These are phyloP conservation scores for Meripilus lineatus DNA, from an alignment of 1,284 basidiomycete genomes.

Conservation along the genomic window DNA sequence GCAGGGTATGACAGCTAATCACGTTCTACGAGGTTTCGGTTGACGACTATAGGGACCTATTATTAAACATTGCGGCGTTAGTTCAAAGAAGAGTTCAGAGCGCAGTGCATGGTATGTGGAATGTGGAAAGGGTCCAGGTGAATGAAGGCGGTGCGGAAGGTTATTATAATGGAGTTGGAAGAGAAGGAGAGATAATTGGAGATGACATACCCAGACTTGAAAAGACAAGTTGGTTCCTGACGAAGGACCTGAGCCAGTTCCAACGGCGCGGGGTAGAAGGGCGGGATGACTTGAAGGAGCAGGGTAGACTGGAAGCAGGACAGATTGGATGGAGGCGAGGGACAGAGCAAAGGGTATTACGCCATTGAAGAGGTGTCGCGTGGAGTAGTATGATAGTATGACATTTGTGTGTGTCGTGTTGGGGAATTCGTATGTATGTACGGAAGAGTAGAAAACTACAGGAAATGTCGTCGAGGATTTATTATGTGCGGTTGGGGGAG, in stretches of 20 bases:
- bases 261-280: neutral
- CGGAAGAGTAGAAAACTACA: no score
- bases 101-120: neutral
- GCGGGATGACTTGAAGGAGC: neutral
- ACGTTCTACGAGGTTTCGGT: conserved; percentile 21
- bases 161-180: neutral
- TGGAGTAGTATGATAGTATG: no score
- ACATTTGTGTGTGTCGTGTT: no score
- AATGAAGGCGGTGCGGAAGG: neutral
- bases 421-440: no score
- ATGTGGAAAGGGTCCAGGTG: neutral
- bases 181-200: neutral
- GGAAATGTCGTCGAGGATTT: no score
- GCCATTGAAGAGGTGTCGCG: no score
- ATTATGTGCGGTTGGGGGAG: no score
- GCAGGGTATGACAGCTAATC: no score
- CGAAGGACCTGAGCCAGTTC: neutral
- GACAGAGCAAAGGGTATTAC: no score
- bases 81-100: neutral
- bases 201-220: conserved; percentile 4
- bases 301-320: neutral
- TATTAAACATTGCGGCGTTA: neutral
- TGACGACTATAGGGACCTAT: conserved; percentile 26
- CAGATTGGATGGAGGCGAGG: no score
- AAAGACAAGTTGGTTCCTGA: conserved; percentile 2